Evolutionary conservation across 2,329 filamentous ascomycete species (phyloP).

Genomic region (Trichothecium sympodiale): DNA sequence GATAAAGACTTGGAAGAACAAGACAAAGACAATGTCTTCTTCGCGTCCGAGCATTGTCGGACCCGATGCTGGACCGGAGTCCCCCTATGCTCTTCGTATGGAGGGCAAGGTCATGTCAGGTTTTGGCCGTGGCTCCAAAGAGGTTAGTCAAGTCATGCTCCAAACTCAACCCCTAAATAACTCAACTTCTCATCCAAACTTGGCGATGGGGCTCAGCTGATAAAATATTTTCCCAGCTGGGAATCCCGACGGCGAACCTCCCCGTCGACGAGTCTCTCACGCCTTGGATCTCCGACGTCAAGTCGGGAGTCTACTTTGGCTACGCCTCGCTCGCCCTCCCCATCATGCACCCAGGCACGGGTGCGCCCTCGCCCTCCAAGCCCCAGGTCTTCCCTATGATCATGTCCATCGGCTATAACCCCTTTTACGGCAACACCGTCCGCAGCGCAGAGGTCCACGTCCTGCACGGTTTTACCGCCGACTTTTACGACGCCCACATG

Average conservation of each 20-base stretch:
- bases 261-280: slow-evolving; percentile 53
- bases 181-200: too few species aligned
- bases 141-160: slow-evolving; percentile 57
- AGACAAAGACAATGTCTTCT: slow-evolving; percentile 13
- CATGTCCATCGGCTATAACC: slow-evolving; percentile 93
- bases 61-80: slow-evolving; percentile 57
- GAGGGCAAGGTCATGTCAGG: slow-evolving; percentile 83
- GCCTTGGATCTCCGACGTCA: slow-evolving; percentile 50
- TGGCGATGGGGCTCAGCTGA: too few species aligned
- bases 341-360: slow-evolving; percentile 48
- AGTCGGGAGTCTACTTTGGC: slow-evolving; percentile 87
- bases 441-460: slow-evolving; percentile 86
- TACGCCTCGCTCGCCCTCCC: slow-evolving; percentile 67
- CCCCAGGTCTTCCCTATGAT: slow-evolving; percentile 67
- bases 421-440: slow-evolving; percentile 87
- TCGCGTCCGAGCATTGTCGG: slow-evolving; percentile 61
- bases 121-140: slow-evolving; percentile 87
- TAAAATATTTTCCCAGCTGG: too few species aligned
- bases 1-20: too few species aligned
- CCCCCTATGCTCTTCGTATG: slow-evolving; percentile 75
- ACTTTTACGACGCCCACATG: slow-evolving; percentile 80
- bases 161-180: too few species aligned
- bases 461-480: slow-evolving; percentile 60
- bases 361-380: too few species aligned
- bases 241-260: slow-evolving; percentile 93